Evolutionary conservation across 208 protist genomes (phyloP).

Genomic region (Strigomonas galati): DNA sequence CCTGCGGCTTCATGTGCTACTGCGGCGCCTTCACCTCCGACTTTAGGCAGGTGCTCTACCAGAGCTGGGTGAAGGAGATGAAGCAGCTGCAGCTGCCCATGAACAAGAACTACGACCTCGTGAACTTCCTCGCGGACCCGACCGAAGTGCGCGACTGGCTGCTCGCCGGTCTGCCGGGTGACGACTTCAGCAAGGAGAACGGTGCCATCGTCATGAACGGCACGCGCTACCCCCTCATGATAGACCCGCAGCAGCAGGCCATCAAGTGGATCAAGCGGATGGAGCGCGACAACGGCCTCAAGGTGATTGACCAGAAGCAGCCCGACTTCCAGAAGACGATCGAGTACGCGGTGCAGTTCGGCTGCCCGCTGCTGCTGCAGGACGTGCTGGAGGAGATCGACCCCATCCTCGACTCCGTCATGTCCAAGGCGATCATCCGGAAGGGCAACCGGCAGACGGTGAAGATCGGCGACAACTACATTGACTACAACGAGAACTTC

Average conservation of each 20-base stretch:
- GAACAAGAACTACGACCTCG: conserved; percentile 88
- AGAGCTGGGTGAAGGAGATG: conserved; percentile 91
- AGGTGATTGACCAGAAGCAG: conserved; percentile 95
- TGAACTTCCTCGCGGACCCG: conserved; percentile 94
- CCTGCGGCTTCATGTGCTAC: conserved; percentile 97
- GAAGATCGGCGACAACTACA: conserved; percentile 97
- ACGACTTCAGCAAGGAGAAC: conserved; percentile 97
- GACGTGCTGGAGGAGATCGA: conserved; percentile 98
- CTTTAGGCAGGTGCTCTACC: conserved; percentile 91
- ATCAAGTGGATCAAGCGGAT: conserved; percentile 99
- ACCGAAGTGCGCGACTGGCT: conserved; percentile 97
- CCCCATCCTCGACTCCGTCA: conserved; percentile 95
- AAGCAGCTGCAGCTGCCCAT: conserved; percentile 80
- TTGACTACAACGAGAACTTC: conserved; percentile 98
- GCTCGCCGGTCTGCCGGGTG: conserved; percentile 94
- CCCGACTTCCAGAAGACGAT: conserved; percentile 94
- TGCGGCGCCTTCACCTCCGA: conserved; percentile 95
- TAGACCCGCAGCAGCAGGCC: conserved; percentile 99
- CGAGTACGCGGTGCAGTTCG: conserved; percentile 97
- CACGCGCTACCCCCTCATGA: conserved; percentile 97
- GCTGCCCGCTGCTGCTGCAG: conserved; percentile 96
- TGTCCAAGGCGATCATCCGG: conserved; percentile 94
- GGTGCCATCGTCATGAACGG: conserved; percentile 95
- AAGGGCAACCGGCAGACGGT: conserved; percentile 90
- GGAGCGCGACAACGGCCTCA: conserved; percentile 91